phyloP scores from a whole-genome alignment of 805 yeast genomes.

The Myxozyma mucilagina region DNA sequence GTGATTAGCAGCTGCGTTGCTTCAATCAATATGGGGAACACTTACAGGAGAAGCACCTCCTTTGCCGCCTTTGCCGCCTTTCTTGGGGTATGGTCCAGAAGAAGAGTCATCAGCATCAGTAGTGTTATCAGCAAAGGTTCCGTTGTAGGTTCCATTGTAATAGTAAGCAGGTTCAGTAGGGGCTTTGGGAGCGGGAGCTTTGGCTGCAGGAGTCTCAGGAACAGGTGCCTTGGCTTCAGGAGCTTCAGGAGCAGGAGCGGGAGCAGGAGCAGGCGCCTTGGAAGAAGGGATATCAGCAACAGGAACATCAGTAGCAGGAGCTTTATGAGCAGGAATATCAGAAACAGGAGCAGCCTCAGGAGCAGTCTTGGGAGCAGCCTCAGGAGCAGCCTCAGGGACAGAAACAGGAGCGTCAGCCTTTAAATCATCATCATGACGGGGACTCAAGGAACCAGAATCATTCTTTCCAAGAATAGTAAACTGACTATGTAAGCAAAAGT shows the following conservation, averaged over 20 bases:
- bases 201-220: not conserved
- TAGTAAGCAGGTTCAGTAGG: not conserved
- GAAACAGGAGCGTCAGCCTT: too few species aligned
- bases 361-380: not conserved
- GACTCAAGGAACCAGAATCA: not conserved
- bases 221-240: not conserved
- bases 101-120: not conserved
- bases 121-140: not conserved
- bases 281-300: too few species aligned
- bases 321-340: not conserved
- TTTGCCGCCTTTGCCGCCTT: conserved; percentile 4
- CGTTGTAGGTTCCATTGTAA: not conserved
- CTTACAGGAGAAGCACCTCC: not conserved
- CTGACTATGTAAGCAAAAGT: not conserved
- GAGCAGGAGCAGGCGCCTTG: not conserved
- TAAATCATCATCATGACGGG: too few species aligned
- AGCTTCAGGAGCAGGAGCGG: conserved; percentile 1
- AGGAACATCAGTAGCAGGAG: not conserved
- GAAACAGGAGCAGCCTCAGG: not conserved
- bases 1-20: not conserved
- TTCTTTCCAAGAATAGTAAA: conserved; percentile 18
- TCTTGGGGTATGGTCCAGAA: not conserved
- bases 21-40: not conserved
- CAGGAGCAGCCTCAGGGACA: too few species aligned
- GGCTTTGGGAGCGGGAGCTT: not conserved